These are phyloP conservation scores for Podaxis sp. DNA, from an alignment of 768 basidiomycete species.

Conservation along the genomic window DNA sequence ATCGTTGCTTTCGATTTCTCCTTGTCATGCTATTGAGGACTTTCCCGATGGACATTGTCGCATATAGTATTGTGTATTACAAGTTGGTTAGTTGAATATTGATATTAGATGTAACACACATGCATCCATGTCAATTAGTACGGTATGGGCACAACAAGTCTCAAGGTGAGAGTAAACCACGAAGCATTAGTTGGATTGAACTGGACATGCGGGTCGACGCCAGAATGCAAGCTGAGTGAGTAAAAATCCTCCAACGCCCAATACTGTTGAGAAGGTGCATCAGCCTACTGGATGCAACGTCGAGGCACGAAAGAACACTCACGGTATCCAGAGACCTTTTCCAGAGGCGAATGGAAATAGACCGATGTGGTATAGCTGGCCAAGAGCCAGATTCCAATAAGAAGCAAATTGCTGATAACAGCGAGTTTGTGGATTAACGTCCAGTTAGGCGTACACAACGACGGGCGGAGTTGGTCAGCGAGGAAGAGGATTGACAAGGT, in stretches of 20 bases:
- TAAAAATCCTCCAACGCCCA: slow-evolving; percentile 5
- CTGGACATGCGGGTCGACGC: not conserved
- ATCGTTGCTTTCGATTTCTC: not conserved
- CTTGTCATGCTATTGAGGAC: not conserved
- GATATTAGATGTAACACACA: not conserved
- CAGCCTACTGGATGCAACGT: not conserved
- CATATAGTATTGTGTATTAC: not conserved
- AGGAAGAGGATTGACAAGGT: slow-evolving; percentile 79
- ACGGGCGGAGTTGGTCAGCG: slow-evolving; percentile 66
- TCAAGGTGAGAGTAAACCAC: not conserved
- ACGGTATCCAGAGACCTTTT: slow-evolving; percentile 88
- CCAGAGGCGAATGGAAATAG: slow-evolving; percentile 87
- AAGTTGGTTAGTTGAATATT: not conserved
- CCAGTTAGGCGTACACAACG: slow-evolving; percentile 41
- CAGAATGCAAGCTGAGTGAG: slow-evolving; percentile 4
- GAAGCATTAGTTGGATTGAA: not conserved
- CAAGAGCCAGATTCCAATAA: slow-evolving; percentile 69
- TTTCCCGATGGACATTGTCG: not conserved
- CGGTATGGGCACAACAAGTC: not conserved
- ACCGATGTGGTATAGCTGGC: slow-evolving; percentile 79
- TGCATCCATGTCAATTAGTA: not conserved
- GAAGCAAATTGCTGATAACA: slow-evolving; percentile 39
- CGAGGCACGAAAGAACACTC: slow-evolving; percentile 31
- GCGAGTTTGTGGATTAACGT: slow-evolving; percentile 47
- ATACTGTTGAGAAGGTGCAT: not conserved